phyloP scores from a whole-genome alignment of 2,329 filamentous ascomycete genomes.

The Calonectria honghensis region DNA sequence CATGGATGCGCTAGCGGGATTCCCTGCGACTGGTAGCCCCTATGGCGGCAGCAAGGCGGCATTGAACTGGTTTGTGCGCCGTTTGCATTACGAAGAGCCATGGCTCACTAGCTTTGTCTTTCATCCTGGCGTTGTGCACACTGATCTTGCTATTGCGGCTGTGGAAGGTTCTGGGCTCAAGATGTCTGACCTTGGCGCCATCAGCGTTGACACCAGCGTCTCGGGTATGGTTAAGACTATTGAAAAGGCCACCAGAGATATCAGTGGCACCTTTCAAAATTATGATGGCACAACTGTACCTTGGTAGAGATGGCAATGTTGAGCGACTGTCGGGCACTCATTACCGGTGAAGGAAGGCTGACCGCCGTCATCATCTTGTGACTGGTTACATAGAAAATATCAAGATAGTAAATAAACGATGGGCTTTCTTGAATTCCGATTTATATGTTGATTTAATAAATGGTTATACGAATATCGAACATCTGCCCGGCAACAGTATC shows the following conservation, averaged over 20 bases:
- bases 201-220: conserved; percentile 29
- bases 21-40: conserved; percentile 31
- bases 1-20: conserved; percentile 5
- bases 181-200: conserved; percentile 15
- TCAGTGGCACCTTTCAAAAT: conserved; percentile 32
- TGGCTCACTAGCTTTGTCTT: conserved; percentile 49
- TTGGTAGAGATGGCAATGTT: background rate
- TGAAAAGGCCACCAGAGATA: conserved; percentile 11
- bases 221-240: conserved; percentile 2
- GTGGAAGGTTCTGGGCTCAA: background rate
- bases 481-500: no score
- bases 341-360: background rate
- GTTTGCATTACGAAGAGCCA: conserved; percentile 49
- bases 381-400: background rate
- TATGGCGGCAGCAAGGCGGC: conserved; percentile 48
- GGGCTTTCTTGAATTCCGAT: no score
- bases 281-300: conserved; percentile 47
- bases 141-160: background rate
- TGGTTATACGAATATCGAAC: no score
- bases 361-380: no score
- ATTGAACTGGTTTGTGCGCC: conserved; percentile 46
- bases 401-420: no score
- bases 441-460: no score
- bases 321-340: no score
- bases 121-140: conserved; percentile 40